Conservation (phyloP, 495 filamentous ascomycete species). For the Talaromyces nanjingensis region DNA sequence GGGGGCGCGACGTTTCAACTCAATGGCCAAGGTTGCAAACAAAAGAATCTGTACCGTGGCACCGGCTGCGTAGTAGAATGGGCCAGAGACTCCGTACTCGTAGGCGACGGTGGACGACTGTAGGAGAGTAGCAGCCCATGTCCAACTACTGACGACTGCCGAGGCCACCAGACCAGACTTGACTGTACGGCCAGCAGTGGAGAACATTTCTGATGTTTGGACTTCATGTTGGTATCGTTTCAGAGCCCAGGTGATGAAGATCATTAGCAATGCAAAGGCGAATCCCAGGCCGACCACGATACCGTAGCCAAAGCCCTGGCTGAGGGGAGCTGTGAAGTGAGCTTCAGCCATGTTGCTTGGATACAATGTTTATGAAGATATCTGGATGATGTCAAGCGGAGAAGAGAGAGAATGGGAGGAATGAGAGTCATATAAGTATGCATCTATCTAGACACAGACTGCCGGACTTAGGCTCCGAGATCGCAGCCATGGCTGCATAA, state of each 20-base stretch:
- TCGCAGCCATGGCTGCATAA: slow-evolving; percentile 17
- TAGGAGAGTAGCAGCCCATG: slow-evolving; percentile 58
- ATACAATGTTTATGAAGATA: neutral
- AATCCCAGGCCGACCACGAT: slow-evolving; percentile 73
- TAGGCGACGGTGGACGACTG: slow-evolving; percentile 89
- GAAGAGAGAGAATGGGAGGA: neutral
- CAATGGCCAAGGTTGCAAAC: slow-evolving; percentile 90
- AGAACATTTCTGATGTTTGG: slow-evolving; percentile 97
- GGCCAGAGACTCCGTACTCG: slow-evolving; percentile 84
- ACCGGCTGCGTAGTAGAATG: slow-evolving; percentile 79
- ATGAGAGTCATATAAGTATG: neutral
- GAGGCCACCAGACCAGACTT: slow-evolving; percentile 92
- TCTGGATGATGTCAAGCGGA: neutral
- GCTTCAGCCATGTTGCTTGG: slow-evolving; percentile 1
- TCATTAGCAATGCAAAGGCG: slow-evolving; percentile 74
- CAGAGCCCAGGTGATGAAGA: slow-evolving; percentile 71
- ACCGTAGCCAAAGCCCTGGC: slow-evolving; percentile 72
- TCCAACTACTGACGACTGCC: slow-evolving; percentile 95
- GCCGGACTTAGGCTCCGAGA: slow-evolving; percentile 18
- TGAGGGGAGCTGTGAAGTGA: slow-evolving; percentile 48
- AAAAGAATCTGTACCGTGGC: slow-evolving; percentile 64
- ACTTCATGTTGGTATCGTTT: slow-evolving; percentile 88
- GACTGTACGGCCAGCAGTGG: slow-evolving; percentile 86
- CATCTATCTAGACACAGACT: neutral
- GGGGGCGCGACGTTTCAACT: slow-evolving; percentile 79